Evolutionary conservation across 257 asterid genomes (phyloP), one percentile per base, ranked within the genome.

Genomic region (Jaltomata sinuosa): DNA sequence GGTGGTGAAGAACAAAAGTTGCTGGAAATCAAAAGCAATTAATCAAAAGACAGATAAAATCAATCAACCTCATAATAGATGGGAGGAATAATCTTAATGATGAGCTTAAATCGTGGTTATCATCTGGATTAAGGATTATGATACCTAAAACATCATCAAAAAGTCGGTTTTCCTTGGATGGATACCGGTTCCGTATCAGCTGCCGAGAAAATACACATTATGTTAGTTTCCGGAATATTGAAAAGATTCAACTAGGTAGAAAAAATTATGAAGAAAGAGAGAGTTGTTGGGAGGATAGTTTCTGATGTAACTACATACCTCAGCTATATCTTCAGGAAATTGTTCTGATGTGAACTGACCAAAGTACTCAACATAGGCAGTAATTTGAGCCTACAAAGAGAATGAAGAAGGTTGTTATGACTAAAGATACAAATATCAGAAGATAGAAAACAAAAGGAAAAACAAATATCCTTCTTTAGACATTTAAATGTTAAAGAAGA

Each of bases 291-390:
- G 59, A 79, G 40, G 71, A 34, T 57, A 8, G 45, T 45, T 80
- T 83, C 84, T 84, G 81, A 59, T 62, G 67, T 80, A 54, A 84
- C 76, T 81, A 84, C 84, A 74, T 93, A 95, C 99, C 98, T 97
- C 98, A 12, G 97, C 96, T 86, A 97, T 91, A 74, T 97, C 98
- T 87, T 97, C 99, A 65, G 99, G 93, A 93, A 97, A 97, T 55
- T 92, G 97, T 89, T 94, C 98, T 54, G 98, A 94, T 82, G 98
- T 94, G 91, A 94, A 96, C 50, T 96, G 98, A 85, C 97, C 98
- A 87, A 96, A 96, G 88, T 91, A 96, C 88, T 96, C 97, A 65
- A 94, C 99, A 76, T 93, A 96, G 52, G 99, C 99, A 79, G 94
- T 90, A 82, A 86, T 90, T 90, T 96, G 98, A 90, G 94, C 98